Conservation (phyloP, 495 filamentous ascomycete genomes). For the Cercophora samala region DNA sequence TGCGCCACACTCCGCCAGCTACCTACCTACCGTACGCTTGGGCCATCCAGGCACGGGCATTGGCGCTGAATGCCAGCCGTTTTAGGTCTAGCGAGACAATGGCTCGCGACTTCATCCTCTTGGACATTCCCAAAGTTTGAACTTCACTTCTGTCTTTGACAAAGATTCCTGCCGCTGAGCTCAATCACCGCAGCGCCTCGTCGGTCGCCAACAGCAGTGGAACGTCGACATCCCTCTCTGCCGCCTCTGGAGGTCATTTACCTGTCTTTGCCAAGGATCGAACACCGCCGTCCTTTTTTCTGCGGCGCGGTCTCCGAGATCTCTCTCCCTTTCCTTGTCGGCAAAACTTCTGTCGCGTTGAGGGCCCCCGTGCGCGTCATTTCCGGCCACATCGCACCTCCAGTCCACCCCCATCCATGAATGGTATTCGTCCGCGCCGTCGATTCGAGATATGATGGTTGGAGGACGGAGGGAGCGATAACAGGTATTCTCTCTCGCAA, state of each 20-base stretch:
- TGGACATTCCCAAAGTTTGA: constrained; percentile 29
- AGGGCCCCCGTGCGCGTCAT: constrained; percentile 27
- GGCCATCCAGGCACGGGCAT: constrained; percentile 22
- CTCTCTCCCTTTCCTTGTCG: constrained; percentile 12
- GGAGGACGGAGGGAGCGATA: constrained; percentile 49
- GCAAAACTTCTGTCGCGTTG: constrained; percentile 12
- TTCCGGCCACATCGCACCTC: constrained; percentile 20
- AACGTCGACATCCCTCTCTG: neutral
- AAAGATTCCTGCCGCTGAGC: constrained; percentile 15
- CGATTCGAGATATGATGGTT: constrained; percentile 53
- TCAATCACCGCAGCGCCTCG: neutral
- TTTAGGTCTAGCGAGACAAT: constrained; percentile 31
- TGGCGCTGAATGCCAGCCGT: constrained; percentile 17
- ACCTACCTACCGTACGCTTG: constrained; percentile 17
- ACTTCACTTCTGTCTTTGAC: constrained; percentile 23
- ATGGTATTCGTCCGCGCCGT: constrained; percentile 40
- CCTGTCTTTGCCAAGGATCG: neutral
- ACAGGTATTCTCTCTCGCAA: constrained; percentile 48
- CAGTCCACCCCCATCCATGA: constrained; percentile 30
- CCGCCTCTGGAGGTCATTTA: neutral
- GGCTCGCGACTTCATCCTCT: constrained; percentile 31
- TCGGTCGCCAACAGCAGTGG: neutral
- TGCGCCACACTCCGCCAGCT: neutral
- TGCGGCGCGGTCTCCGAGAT: constrained; percentile 10
- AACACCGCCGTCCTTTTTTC: constrained; percentile 8